Base-by-base conservation (phyloP, 345 rosid species). In the Trapa incisa region DNA sequence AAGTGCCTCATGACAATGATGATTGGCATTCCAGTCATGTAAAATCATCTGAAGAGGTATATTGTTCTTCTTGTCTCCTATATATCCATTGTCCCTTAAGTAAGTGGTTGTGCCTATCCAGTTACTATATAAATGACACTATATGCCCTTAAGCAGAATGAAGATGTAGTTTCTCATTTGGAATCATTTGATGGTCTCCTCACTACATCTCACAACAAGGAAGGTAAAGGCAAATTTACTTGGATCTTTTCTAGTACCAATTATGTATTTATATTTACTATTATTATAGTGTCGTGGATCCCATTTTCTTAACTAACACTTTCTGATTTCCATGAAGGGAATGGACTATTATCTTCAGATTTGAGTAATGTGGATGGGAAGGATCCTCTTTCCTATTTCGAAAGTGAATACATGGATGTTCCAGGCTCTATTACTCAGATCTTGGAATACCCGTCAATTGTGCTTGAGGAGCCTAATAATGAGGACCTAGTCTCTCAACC, bases 351-450 rank as follows among this genome's bases (percentile, higher is more conserved):
- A 5, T 15, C 66, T 64, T 38, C 47, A 43, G 22, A 16, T 13
- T 64, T 43, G 29, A 64, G n/a, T n/a, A n/a, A 42, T 22, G 52
- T 33, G 48, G 42, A 70, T 65, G 62, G 62, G 47, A 65, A 72
- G 45, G 70, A 73, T 52, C 43, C 64, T 61, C 67, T 57, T 66
- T 56, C 56, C 66, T 47, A 76, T 61, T 73, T 79, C 54, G 82
- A 73, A 71, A 66, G 76, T 52, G 69, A 67, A 36, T 56, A 58
- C 69, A 57, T 41, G 11, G 38, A 75, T 65, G 65, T 79, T 74
- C 77, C 82, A 75, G 69, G 76, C 69, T 70, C 76, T 73, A 65
- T 76, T 22, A 58, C 76, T 52, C 76, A 75, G 74, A 70, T 67
- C 57, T 57, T 72, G 68, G 75, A 78, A 70, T 77, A 73, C 73